Conservation (phyloP, 768 basidiomycete species). For the Trametes punicea region DNA sequence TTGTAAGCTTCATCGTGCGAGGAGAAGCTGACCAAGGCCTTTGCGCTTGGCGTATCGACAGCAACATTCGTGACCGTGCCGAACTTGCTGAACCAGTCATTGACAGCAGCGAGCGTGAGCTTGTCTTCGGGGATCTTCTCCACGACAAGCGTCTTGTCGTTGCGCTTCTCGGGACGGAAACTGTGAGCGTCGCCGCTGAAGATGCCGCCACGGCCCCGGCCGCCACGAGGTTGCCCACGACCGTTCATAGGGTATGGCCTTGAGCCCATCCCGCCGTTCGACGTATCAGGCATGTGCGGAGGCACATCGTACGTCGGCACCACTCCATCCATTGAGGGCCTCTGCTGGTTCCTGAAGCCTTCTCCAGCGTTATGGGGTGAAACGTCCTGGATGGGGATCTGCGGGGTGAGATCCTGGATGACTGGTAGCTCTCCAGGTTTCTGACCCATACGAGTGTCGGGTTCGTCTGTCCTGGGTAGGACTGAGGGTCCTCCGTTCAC, state of each 20-base stretch:
- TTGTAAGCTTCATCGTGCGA: conserved; percentile 79
- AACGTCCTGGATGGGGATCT: conserved; percentile 34
- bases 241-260: conserved; percentile 29
- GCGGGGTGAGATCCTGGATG: conserved; percentile 79
- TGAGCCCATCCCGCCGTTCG: conserved; percentile 34
- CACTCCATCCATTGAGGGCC: conserved; percentile 3
- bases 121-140: conserved; percentile 91
- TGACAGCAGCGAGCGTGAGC: conserved; percentile 72
- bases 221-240: conserved; percentile 35
- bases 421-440: conserved; percentile 75
- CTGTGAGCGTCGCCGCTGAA: conserved; percentile 63
- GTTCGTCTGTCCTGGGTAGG: conserved; percentile 53
- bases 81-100: conserved; percentile 88
- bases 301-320: not conserved
- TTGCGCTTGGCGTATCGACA: conserved; percentile 67
- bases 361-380: conserved; percentile 23
- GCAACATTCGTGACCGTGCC: conserved; percentile 92
- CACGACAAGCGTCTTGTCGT: conserved; percentile 83
- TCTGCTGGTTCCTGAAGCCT: conserved; percentile 5
- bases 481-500: conserved; percentile 53
- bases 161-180: conserved; percentile 64
- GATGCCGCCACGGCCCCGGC: conserved; percentile 47
- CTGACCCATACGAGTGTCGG: conserved; percentile 35
- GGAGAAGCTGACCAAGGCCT: conserved; percentile 86
- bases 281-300: conserved; percentile 18